phyloP scores from a whole-genome alignment of 305 asterid species.

The Vinca major region DNA sequence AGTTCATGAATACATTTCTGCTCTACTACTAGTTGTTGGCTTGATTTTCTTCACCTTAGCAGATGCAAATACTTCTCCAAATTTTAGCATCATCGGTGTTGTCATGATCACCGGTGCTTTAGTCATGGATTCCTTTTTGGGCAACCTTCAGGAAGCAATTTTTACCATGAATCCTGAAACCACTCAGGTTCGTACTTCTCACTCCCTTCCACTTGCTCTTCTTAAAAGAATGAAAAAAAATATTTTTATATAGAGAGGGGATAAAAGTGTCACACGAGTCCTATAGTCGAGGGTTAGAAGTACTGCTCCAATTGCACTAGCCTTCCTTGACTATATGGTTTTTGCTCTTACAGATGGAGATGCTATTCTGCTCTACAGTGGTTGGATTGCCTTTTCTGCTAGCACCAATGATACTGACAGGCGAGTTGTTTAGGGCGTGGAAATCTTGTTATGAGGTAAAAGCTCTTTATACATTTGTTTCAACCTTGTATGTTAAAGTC shows the following conservation, averaged over 20 bases:
- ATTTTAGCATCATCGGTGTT: conserved; percentile 69
- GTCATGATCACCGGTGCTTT: conserved; percentile 73
- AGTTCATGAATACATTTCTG: conserved; percentile 62
- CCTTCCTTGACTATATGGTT: not conserved
- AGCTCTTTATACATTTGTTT: not conserved
- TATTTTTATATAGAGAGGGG: too few relatives aligned
- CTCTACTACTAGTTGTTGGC: conserved; percentile 60
- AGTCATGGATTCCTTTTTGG: conserved; percentile 80
- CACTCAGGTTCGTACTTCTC: conserved; percentile 60
- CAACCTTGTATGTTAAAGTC: not conserved
- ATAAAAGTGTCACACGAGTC: too few relatives aligned
- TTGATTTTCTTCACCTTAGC: conserved; percentile 74
- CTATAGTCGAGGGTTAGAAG: too few relatives aligned
- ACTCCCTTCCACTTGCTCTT: not conserved
- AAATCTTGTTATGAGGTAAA: conserved; percentile 66
- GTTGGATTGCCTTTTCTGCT: conserved; percentile 80
- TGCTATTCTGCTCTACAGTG: conserved; percentile 87
- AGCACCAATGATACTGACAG: conserved; percentile 74
- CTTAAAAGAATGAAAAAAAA: too few relatives aligned
- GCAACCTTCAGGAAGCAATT: conserved; percentile 84
- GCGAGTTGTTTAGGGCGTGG: conserved; percentile 78
- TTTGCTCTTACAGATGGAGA: conserved; percentile 56
- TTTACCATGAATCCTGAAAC: conserved; percentile 79
- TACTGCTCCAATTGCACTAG: too few relatives aligned
- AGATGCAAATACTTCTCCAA: conserved; percentile 76